phyloP scores from a whole-genome alignment of 257 asterid species.

The Nicotiana paniculata region DNA sequence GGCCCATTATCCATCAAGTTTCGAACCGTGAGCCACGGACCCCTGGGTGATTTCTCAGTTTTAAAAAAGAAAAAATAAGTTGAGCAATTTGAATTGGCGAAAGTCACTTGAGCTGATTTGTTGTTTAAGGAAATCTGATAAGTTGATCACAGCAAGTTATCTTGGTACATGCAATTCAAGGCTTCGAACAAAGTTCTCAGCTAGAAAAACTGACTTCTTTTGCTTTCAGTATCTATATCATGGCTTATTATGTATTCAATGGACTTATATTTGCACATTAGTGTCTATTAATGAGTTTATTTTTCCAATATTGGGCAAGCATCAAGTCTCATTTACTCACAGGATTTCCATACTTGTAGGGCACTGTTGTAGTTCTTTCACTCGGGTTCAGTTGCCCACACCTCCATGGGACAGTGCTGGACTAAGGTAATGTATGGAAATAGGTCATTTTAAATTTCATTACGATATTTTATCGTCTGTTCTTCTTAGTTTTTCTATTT shows the following conservation, averaged over 20 bases:
- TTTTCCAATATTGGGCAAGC: neutral
- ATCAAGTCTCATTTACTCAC: neutral
- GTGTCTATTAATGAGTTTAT: neutral
- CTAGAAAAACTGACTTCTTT: neutral
- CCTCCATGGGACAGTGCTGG: slow-evolving; percentile 63
- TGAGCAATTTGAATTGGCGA: neutral
- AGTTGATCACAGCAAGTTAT: neutral
- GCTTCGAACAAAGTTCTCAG: neutral
- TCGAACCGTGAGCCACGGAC: too few species aligned
- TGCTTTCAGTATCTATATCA: neutral
- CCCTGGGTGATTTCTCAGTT: too few species aligned
- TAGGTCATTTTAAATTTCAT: neutral
- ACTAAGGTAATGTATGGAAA: slow-evolving; percentile 25
- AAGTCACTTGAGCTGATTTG: neutral
- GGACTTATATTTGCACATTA: neutral
- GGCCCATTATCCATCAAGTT: too few species aligned
- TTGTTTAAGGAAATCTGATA: neutral
- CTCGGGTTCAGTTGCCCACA: slow-evolving; percentile 28
- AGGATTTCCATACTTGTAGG: slow-evolving; percentile 18
- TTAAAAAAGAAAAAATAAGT: too few species aligned
- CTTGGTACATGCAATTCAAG: neutral
- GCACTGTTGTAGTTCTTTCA: slow-evolving; percentile 24
- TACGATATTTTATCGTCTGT: neutral
- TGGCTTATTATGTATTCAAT: neutral
- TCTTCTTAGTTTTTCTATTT: neutral